Base-by-base conservation (phyloP, 257 asterid species). In the Nicotiana sylvestris region DNA sequence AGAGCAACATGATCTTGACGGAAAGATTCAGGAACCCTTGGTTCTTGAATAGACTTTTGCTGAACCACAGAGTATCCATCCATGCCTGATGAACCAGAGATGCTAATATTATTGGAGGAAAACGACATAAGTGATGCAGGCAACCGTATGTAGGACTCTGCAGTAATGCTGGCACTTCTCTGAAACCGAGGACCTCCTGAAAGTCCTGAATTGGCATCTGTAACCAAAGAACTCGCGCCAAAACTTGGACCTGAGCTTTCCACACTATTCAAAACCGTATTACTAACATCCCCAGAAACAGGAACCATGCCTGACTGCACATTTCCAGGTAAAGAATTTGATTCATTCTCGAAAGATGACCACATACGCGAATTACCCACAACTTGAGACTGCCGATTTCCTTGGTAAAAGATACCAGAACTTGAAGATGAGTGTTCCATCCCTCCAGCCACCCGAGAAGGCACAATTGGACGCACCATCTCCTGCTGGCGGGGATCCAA, bases 61-160 rank as follows among this genome's bases (percentile, higher is more conserved):
- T 91, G 97, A 79, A 88, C 90, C 65, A 88, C 90, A 79, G 98
- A 86, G 25, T 97, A 88, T 60, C 97, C 98, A 81, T 95, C 97
- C 83, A 95, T 88, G 76, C 90, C 84, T 33, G 98, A 92, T 53
- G 97, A 94, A 58, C 97, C 97, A 80, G 97, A 91, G 30, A 95
- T 90, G 84, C 99, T 94, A 70, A 92, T 86, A 83, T 92, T 94
- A 86, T 95, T 95, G 43, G 99, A 95, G 46, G 99, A 86, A 88
- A 96, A 96, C 27, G 99, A 94, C 90, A 96, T 86, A 77, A 98
- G 99, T 18, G 98, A 96, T 3, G 97, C 95, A 56, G 99, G 99
- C 87, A 96, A 85, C 49, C 98, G 93, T 98, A 92, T 90, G 85
- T 96, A 94, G 65, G 97, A 94, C 57, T 96, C 99, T 1, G 97